Evolutionary conservation across 768 basidiomycete species (phyloP), one percentile per base, ranked within the genome.

Genomic region (Gymnopilus dilepis): DNA sequence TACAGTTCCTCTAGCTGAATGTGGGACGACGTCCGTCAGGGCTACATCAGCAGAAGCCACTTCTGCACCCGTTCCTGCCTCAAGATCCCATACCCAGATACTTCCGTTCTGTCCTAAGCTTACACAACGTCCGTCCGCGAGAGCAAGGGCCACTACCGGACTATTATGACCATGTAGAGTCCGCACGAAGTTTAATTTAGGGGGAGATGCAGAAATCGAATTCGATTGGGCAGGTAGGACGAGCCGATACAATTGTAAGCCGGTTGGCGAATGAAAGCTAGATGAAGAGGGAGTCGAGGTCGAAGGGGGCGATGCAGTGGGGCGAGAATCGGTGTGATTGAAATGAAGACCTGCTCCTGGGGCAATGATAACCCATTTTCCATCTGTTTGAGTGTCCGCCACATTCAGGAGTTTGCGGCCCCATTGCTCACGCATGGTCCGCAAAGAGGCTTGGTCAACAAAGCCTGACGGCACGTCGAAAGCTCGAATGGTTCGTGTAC

Each of bases 31-130:
- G 28, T 65, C 70, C 65, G 33, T 58, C 59, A 65, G 52, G 43
- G 66, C 54, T 62, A 65, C 69, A 56, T 68, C 65, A 47, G 73
- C 69, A 43, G 72, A 58, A 54, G 78, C 73, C 53, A 80, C 77
- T 68, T 81, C 79, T 37, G 78, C 80, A 24, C 80, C 81, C 54
- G 76, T 82, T 53, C 74, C 81, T 56, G 79, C 82, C 71, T 94
- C 92, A 31, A 94, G 78, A 74, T 94, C 92, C 92, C 92, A 94
- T 2, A 92, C 89, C 90, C 91, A 92, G 42, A 94, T 82, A 66
- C 84, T 84, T 40, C 91, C 91, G 70, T 91, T 86, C 33, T 74
- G 74, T 8, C 89, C 86, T 19, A 93, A 74, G 68, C 90, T 89
- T 28, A 94, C 89, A 65, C 92, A 94, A 2, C 92, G 85, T 22